These are phyloP conservation scores for Solanum chiquidenum DNA, from an alignment of 257 asterid species.

Conservation along the genomic window DNA sequence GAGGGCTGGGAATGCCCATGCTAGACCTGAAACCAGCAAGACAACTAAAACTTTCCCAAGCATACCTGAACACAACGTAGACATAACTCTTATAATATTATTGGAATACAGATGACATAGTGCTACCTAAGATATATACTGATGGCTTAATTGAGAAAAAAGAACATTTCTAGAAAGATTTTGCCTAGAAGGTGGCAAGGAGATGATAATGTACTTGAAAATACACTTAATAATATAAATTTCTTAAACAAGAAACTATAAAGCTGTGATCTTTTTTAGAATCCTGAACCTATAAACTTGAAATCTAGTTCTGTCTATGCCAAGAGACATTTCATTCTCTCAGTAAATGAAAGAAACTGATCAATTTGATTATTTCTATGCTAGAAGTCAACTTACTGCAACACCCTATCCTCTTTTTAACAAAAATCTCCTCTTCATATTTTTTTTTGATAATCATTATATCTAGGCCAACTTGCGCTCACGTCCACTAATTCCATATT, in stretches of 20 bases:
- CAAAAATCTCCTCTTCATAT: not conserved
- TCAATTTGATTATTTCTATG: not conserved
- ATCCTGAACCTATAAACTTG: not conserved
- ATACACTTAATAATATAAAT: not conserved
- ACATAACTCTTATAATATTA: not conserved
- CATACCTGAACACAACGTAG: conserved; percentile 33
- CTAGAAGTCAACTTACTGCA: not conserved
- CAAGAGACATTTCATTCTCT: not conserved
- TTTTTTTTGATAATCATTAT: not conserved
- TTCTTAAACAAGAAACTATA: not conserved
- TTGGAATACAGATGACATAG: not conserved
- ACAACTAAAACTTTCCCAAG: conserved; percentile 31
- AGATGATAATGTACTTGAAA: not conserved
- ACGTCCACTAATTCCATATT: not conserved
- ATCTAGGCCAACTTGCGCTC: not conserved
- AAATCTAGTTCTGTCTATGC: not conserved
- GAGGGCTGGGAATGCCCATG: conserved; percentile 44
- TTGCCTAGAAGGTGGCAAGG: no score
- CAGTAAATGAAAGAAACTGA: not conserved
- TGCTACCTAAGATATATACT: not conserved
- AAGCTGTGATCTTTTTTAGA: not conserved
- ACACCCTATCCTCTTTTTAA: not conserved
- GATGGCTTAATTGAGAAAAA: not conserved
- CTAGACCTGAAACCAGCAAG: conserved; percentile 36
- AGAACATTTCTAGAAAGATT: not conserved